Evolutionary conservation across 139 green algal genomes (phyloP).

Genomic region (Ostreobium quekettii): DNA sequence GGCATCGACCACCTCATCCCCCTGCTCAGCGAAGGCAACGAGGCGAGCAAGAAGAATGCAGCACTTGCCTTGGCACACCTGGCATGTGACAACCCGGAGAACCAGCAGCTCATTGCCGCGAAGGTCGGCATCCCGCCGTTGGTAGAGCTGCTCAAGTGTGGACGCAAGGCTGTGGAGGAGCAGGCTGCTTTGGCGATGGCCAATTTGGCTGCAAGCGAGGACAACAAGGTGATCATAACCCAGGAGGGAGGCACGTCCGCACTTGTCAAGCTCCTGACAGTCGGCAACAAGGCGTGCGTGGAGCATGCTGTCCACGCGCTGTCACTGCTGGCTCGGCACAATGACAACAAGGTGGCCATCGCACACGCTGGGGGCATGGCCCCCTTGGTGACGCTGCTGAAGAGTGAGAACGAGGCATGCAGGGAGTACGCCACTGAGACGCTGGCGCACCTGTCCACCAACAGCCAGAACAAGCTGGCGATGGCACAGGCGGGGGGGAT

Average conservation of each 20-base stretch:
- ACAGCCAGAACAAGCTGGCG: conserved; percentile 26
- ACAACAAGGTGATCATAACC: conserved; percentile 17
- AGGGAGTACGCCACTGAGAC: conserved; percentile 6
- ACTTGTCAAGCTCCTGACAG: conserved; percentile 9
- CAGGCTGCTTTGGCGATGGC: conserved; percentile 15
- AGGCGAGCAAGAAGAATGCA: conserved; percentile 22
- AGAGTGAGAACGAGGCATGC: not conserved
- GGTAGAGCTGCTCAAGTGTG: conserved; percentile 19
- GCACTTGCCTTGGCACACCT: conserved; percentile 18
- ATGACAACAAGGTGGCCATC: conserved; percentile 19
- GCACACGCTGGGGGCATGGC: conserved; percentile 11
- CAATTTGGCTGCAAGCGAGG: conserved; percentile 1
- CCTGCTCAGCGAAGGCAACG: conserved; percentile 15
- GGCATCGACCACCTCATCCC: conserved; percentile 19
- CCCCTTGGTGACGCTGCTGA: conserved; percentile 6
- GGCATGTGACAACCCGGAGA: conserved; percentile 9
- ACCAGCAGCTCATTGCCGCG: conserved; percentile 13
- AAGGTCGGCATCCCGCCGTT: conserved; percentile 18
- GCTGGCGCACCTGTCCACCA: conserved; percentile 14
- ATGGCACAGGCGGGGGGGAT: conserved; percentile 24
- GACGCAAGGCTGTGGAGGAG: conserved; percentile 9
- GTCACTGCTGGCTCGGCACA: not conserved
- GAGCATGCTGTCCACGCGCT: conserved; percentile 15
- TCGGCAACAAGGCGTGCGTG: conserved; percentile 19
- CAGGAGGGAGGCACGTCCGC: conserved; percentile 11